Evolutionary conservation across 257 asterid species (phyloP).

Genomic region (Salvia miltiorrhiza): DNA sequence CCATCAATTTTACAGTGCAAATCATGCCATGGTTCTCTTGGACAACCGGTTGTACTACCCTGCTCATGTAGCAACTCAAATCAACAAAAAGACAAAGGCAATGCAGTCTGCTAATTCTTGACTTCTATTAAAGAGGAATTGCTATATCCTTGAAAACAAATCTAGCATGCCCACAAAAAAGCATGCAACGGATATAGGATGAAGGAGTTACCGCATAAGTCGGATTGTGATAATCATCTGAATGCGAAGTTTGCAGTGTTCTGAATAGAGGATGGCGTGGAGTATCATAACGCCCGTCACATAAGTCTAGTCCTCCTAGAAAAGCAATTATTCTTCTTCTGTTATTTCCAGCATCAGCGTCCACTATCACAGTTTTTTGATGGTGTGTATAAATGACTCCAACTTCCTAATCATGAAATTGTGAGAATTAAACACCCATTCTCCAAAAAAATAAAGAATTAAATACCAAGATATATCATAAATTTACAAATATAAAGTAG

Average conservation of each 20-base stretch:
- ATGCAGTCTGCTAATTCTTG: background rate
- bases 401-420: slow-evolving; percentile 68
- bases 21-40: slow-evolving; percentile 99
- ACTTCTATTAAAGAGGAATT: background rate
- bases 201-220: slow-evolving; percentile 61
- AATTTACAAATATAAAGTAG: background rate
- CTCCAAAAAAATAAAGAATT: background rate
- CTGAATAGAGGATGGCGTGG: slow-evolving; percentile 78
- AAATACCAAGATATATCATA: slow-evolving; percentile 6
- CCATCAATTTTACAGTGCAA: slow-evolving; percentile 93
- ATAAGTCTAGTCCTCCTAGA: slow-evolving; percentile 92
- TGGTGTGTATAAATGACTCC: slow-evolving; percentile 94
- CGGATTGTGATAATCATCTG: slow-evolving; percentile 94
- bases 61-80: slow-evolving; percentile 20
- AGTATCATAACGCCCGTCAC: slow-evolving; percentile 93
- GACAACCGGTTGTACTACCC: slow-evolving; percentile 79
- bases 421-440: slow-evolving; percentile 13
- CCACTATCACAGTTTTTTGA: slow-evolving; percentile 92
- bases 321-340: slow-evolving; percentile 76
- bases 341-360: slow-evolving; percentile 90
- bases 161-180: background rate
- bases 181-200: slow-evolving; percentile 6
- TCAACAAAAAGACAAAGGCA: background rate
- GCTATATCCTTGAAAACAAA: background rate
- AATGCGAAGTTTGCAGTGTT: slow-evolving; percentile 63